Conservation (phyloP, 2,329 filamentous ascomycete genomes). For the Neoarthrinium moseri region DNA sequence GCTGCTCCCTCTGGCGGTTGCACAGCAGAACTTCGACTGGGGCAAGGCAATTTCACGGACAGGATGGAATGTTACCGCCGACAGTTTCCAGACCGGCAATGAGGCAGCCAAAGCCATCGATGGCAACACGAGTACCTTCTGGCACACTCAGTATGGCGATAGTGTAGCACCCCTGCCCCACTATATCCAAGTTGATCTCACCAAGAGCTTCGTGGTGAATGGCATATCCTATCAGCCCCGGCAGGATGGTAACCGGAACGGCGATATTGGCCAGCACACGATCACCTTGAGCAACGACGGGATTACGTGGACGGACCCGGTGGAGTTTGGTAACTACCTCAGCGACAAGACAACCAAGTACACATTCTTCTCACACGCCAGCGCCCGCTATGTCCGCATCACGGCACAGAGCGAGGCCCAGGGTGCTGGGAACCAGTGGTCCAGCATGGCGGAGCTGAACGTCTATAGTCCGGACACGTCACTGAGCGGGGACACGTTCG, state of each 20-base stretch:
- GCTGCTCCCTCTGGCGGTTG: conserved; percentile 13
- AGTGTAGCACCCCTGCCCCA: conserved; percentile 21
- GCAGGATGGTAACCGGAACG: conserved; percentile 23
- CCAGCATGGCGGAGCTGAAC: conserved; percentile 31
- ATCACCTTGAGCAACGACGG: conserved; percentile 27
- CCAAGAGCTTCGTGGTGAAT: conserved; percentile 22
- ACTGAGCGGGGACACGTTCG: conserved; percentile 13
- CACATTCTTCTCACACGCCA: conserved; percentile 28
- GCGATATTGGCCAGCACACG: conserved; percentile 27
- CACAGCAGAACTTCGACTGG: conserved; percentile 17
- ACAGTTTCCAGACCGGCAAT: conserved; percentile 24
- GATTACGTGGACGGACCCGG: conserved; percentile 21
- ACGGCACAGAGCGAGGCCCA: conserved; percentile 26
- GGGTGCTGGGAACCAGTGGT: conserved; percentile 23
- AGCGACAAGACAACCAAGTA: conserved; percentile 27
- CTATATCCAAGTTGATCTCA: conserved; percentile 30
- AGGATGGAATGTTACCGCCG: conserved; percentile 27
- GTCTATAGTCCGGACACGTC: conserved; percentile 23
- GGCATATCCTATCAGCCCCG: conserved; percentile 29
- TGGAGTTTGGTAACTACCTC: conserved; percentile 27
- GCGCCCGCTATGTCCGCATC: conserved; percentile 28
- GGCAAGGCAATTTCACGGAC: conserved; percentile 17
- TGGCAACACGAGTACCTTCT: conserved; percentile 25
- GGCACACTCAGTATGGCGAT: conserved; percentile 24
- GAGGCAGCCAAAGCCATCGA: conserved; percentile 28